Evolutionary conservation across 805 yeast species (phyloP).

Genomic region (Ogataea paradorogensis): DNA sequence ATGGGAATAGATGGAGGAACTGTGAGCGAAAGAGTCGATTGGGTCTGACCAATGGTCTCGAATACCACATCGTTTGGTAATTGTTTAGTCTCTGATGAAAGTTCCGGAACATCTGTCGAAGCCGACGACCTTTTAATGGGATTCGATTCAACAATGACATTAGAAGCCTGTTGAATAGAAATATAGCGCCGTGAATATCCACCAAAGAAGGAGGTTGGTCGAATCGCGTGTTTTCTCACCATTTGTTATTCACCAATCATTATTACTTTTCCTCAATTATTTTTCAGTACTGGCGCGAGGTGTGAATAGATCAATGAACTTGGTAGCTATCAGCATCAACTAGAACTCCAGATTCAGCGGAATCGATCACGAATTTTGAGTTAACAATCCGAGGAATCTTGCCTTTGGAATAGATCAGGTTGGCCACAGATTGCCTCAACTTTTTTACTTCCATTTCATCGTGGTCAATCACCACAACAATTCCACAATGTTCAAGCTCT

Average conservation of each 20-base stretch:
- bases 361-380: slow-evolving; percentile 33
- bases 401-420: slow-evolving; percentile 6
- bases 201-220: not conserved
- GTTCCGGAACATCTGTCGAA: slow-evolving; percentile 14
- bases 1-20: slow-evolving; percentile 62
- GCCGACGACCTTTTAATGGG: slow-evolving; percentile 1
- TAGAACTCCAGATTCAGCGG: slow-evolving; percentile 23
- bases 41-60: slow-evolving; percentile 46
- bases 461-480: slow-evolving; percentile 36
- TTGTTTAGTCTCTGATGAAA: slow-evolving; percentile 4
- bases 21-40: slow-evolving; percentile 46
- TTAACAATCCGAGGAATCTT: slow-evolving; percentile 37
- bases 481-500: slow-evolving; percentile 32
- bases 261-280: not conserved
- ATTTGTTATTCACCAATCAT: slow-evolving; percentile 8
- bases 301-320: slow-evolving; percentile 1
- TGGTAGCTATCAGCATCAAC: slow-evolving; percentile 16
- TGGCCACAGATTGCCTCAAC: slow-evolving; percentile 1
- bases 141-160: slow-evolving; percentile 3
- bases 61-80: slow-evolving; percentile 30
- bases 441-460: slow-evolving; percentile 1
- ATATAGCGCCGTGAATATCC: slow-evolving; percentile 7
- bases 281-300: slow-evolving; percentile 6
- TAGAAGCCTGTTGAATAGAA: slow-evolving; percentile 19
- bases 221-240: slow-evolving; percentile 1